phyloP scores from a whole-genome alignment of 768 basidiomycete species.

The Exsudoporus frostii region DNA sequence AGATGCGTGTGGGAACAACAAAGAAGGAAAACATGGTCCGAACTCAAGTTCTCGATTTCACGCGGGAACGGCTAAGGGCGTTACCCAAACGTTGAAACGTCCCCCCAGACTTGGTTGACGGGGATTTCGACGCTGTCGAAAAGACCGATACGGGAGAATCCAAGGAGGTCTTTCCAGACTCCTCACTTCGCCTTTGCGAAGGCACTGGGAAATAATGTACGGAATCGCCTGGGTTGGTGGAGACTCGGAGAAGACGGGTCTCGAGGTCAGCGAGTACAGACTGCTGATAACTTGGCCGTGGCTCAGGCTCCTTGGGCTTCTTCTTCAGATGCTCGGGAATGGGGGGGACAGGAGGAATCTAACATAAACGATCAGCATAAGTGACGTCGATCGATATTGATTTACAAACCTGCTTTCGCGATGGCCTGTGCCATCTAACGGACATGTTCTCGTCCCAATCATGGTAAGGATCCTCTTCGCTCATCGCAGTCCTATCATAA shows the following conservation, averaged over 20 bases:
- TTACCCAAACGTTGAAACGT: constrained; percentile 20
- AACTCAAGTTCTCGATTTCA: constrained; percentile 15
- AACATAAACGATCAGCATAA: constrained; percentile 1
- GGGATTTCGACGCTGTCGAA: constrained; percentile 19
- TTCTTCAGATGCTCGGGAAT: constrained; percentile 27
- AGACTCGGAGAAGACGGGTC: constrained; percentile 27
- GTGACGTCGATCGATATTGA: neutral
- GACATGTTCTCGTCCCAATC: constrained; percentile 37
- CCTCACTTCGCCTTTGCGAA: constrained; percentile 31
- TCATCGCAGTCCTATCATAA: constrained; percentile 34
- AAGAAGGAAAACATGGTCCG: neutral
- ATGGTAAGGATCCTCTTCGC: constrained; percentile 34
- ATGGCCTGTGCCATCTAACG: constrained; percentile 11
- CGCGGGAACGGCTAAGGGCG: constrained; percentile 21
- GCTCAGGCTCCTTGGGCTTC: constrained; percentile 9
- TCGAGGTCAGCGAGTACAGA: constrained; percentile 31
- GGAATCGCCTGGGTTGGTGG: constrained; percentile 27
- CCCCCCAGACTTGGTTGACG: constrained; percentile 20
- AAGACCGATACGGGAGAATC: constrained; percentile 31
- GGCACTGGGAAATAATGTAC: constrained; percentile 35
- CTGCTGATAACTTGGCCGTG: constrained; percentile 29
- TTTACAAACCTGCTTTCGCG: constrained; percentile 23
- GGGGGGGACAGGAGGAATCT: constrained; percentile 28
- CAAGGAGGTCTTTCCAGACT: constrained; percentile 23
- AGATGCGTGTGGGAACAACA: constrained; percentile 5